Evolutionary conservation across 2,329 filamentous ascomycete genomes (phyloP).

Genomic region (Alternaria longipes): DNA sequence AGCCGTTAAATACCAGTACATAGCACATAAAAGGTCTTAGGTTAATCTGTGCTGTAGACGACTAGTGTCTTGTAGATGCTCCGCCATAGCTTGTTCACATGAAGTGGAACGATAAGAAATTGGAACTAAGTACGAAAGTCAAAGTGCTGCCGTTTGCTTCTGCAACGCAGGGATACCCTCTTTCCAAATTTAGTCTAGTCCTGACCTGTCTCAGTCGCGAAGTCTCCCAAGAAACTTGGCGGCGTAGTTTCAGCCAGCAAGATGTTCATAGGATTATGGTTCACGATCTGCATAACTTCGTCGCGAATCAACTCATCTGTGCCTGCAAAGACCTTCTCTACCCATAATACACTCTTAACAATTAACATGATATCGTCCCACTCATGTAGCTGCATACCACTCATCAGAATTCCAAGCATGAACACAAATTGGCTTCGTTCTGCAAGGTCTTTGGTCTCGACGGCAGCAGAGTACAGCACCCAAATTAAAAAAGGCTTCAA

Average conservation of each 20-base stretch:
- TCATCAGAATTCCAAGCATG: constrained; percentile 39
- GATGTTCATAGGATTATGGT: constrained; percentile 15
- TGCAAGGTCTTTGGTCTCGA: constrained; percentile 34
- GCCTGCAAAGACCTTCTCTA: constrained; percentile 36
- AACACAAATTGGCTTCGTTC: constrained; percentile 40
- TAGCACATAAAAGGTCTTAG: too few species aligned
- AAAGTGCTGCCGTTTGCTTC: neutral
- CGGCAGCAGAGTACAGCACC: constrained; percentile 38
- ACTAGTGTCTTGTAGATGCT: neutral
- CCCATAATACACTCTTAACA: constrained; percentile 43
- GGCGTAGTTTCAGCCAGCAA: constrained; percentile 9
- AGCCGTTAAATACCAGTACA: neutral
- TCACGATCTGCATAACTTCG: constrained; percentile 36
- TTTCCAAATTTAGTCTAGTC: constrained; percentile 22
- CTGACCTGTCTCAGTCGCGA: constrained; percentile 17
- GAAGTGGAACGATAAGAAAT: neutral
- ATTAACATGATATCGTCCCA: constrained; percentile 38
- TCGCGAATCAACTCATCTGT: constrained; percentile 36
- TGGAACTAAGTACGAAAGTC: neutral
- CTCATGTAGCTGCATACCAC: constrained; percentile 26
- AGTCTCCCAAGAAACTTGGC: constrained; percentile 9
- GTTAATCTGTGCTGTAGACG: too few species aligned
- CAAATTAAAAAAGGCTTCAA: constrained; percentile 40
- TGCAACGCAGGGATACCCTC: neutral
- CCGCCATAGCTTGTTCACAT: neutral